Evolutionary conservation across 768 basidiomycete species (phyloP).

Genomic region (Lentinula raphanica): DNA sequence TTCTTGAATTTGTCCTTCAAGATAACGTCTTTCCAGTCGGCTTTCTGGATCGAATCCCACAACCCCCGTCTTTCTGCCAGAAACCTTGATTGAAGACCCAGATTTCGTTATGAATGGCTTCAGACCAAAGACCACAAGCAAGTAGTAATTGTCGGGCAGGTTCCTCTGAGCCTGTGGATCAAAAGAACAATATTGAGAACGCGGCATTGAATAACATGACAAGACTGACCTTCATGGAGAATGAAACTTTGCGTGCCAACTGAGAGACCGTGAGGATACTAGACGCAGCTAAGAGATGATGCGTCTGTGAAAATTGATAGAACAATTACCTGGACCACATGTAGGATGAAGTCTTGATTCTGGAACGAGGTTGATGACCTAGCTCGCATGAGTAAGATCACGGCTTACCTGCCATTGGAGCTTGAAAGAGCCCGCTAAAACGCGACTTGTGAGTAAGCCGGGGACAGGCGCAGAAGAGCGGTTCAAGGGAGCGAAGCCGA

Average conservation of each 20-base stretch:
- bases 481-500: constrained; percentile 44
- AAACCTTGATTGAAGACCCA: constrained; percentile 71
- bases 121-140: constrained; percentile 43
- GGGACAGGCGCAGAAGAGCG: constrained; percentile 35
- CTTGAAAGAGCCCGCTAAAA: constrained; percentile 51
- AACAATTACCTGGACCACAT: constrained; percentile 40
- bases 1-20: constrained; percentile 66
- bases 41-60: constrained; percentile 59
- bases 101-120: constrained; percentile 61
- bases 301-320: neutral
- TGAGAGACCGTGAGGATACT: constrained; percentile 30
- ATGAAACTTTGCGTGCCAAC: constrained; percentile 36
- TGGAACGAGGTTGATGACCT: constrained; percentile 17
- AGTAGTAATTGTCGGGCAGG: constrained; percentile 47
- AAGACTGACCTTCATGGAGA: constrained; percentile 49
- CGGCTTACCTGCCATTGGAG: constrained; percentile 53
- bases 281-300: neutral
- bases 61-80: constrained; percentile 62
- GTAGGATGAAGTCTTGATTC: constrained; percentile 54
- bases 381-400: neutral
- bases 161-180: constrained; percentile 39
- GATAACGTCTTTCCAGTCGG: constrained; percentile 72
- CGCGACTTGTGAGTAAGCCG: constrained; percentile 48
- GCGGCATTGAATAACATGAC: neutral
- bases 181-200: neutral